Evolutionary conservation across 192 early-diverging fungal species (phyloP).

Genomic region (Backusella tarrabulga): DNA sequence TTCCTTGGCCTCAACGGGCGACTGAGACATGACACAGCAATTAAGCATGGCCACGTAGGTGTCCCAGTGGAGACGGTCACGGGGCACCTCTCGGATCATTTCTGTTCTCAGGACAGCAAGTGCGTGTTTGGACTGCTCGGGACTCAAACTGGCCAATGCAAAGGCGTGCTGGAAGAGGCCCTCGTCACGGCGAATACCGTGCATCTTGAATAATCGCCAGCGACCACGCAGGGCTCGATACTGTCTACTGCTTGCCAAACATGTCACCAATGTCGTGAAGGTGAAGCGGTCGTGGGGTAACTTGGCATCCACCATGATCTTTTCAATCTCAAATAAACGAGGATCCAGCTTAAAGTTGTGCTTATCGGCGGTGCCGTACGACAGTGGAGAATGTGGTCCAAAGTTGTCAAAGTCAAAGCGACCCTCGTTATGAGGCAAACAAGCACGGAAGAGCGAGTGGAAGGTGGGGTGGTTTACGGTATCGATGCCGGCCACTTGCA

Average conservation of each 20-base stretch:
- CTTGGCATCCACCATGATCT: constrained; percentile 34
- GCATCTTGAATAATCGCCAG: constrained; percentile 29
- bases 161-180: constrained; percentile 30
- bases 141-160: constrained; percentile 28
- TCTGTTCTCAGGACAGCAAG: constrained; percentile 27
- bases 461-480: constrained; percentile 23
- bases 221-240: constrained; percentile 29
- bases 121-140: constrained; percentile 27
- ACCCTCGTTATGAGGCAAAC: constrained; percentile 21
- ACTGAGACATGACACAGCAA: constrained; percentile 33
- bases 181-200: constrained; percentile 29
- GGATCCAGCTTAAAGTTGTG: constrained; percentile 19
- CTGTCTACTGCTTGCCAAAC: constrained; percentile 27
- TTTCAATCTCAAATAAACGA: constrained; percentile 39
- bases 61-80: background rate
- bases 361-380: background rate
- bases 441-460: constrained; percentile 33
- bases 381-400: background rate
- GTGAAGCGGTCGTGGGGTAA: constrained; percentile 35
- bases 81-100: constrained; percentile 17
- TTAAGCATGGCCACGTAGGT: constrained; percentile 34
- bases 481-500: constrained; percentile 24
- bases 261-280: constrained; percentile 33
- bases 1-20: background rate
- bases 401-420: constrained; percentile 32